Evolutionary conservation across 164 flowering plant genomes (phyloP).

Genomic region (Stephania cephalantha): DNA sequence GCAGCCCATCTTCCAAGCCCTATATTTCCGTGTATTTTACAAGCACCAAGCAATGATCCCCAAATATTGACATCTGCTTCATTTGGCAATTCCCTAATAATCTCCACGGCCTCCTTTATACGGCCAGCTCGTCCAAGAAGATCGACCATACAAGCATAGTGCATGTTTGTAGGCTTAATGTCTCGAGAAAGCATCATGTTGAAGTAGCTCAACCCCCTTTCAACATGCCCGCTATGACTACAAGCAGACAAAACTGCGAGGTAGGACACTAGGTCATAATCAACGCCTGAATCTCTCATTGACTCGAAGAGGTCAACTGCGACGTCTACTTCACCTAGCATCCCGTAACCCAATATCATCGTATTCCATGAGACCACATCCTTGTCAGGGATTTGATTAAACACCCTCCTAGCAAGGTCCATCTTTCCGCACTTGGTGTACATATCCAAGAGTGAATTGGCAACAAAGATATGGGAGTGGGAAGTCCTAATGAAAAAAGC

Average conservation of each 20-base stretch:
- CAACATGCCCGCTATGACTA: slow-evolving; percentile 7
- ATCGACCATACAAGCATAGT: slow-evolving; percentile 6
- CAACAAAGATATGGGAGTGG: slow-evolving; percentile 3
- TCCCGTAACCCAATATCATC: slow-evolving; percentile 10
- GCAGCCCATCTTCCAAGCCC: slow-evolving; percentile 6
- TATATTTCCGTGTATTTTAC: neutral
- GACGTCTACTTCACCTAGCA: slow-evolving; percentile 4
- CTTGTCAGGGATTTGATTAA: slow-evolving; percentile 4
- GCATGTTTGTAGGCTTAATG: neutral
- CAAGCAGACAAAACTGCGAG: slow-evolving; percentile 7
- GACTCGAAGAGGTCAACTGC: neutral
- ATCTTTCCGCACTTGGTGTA: slow-evolving; percentile 6
- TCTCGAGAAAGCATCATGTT: slow-evolving; percentile 4
- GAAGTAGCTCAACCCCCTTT: slow-evolving; percentile 1
- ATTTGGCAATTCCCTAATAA: slow-evolving; percentile 1
- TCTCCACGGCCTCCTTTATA: slow-evolving; percentile 1
- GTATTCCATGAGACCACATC: slow-evolving; percentile 1
- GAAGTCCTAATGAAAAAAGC: neutral
- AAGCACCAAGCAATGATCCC: slow-evolving; percentile 7
- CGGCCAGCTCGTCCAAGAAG: slow-evolving; percentile 11
- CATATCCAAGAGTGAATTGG: slow-evolving; percentile 5
- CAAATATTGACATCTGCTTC: slow-evolving; percentile 9
- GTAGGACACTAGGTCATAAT: slow-evolving; percentile 4
- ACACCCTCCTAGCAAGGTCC: slow-evolving; percentile 2
- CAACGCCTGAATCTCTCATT: neutral